phyloP scores from a whole-genome alignment of 345 rosid species.

The Melastoma malabathricum region DNA sequence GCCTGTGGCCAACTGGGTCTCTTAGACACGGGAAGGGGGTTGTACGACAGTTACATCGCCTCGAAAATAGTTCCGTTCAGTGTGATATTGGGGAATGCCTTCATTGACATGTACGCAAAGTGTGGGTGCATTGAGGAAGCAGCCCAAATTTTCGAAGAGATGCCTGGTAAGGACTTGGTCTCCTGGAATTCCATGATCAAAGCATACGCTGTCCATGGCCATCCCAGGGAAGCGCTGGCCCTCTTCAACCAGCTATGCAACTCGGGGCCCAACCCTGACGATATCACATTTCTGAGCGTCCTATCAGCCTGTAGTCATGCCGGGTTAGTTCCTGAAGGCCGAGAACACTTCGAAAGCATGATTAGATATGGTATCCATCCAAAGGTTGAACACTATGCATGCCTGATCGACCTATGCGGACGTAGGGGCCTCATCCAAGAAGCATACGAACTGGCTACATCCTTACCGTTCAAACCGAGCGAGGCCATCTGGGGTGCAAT shows the following conservation, averaged over 20 bases:
- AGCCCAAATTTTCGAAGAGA: slow-evolving; percentile 11
- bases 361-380: slow-evolving; percentile 15
- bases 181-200: slow-evolving; percentile 35
- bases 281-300: slow-evolving; percentile 23
- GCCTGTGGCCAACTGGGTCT: slow-evolving; percentile 31
- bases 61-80: slow-evolving; percentile 9
- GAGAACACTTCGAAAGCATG: slow-evolving; percentile 14
- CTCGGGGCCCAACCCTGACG: slow-evolving; percentile 18
- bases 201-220: slow-evolving; percentile 27
- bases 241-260: slow-evolving; percentile 16
- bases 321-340: slow-evolving; percentile 24
- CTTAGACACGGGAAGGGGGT: slow-evolving; percentile 19
- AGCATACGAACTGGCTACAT: slow-evolving; percentile 15
- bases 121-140: slow-evolving; percentile 24
- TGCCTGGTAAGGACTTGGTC: slow-evolving; percentile 17
- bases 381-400: slow-evolving; percentile 28
- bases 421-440: slow-evolving; percentile 21
- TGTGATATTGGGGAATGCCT: slow-evolving; percentile 20
- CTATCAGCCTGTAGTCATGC: slow-evolving; percentile 31
- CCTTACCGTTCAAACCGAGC: slow-evolving; percentile 25
- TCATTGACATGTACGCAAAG: slow-evolving; percentile 31
- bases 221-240: slow-evolving; percentile 17
- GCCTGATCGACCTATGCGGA: slow-evolving; percentile 28
- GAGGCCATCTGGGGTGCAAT: slow-evolving; percentile 34
- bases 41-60: slow-evolving; percentile 9